Percentiles rank a stretch among this genome's conserved stretches.
phyloP scores from a whole-genome alignment of 495 filamentous ascomycete genomes.

The Xylaria palmicola region DNA sequence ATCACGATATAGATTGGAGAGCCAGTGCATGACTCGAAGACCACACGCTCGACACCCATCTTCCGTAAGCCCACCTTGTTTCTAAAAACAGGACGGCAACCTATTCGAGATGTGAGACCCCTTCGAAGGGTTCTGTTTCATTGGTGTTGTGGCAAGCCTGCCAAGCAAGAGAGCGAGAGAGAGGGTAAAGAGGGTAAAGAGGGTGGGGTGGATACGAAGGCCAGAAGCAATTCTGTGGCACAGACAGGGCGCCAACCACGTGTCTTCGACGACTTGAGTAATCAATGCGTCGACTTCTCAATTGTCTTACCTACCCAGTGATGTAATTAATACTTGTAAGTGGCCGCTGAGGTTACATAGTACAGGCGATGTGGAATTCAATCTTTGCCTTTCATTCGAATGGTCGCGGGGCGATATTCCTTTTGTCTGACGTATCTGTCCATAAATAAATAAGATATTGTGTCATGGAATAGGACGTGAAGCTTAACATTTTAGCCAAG shows the following conservation, averaged over 20 bases:
- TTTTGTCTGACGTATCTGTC: not conserved
- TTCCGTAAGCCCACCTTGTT: not conserved
- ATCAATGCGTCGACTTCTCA: not conserved
- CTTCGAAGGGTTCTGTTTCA: not conserved
- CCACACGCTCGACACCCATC: not conserved
- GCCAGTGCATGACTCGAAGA: not conserved
- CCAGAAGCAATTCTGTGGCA: slow-evolving; percentile 8
- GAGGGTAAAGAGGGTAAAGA: not conserved
- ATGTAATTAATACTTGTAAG: not conserved
- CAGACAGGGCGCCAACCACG: slow-evolving; percentile 12
- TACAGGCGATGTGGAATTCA: not conserved
- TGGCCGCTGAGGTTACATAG: not conserved
- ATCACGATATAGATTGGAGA: not conserved
- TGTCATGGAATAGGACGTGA: not conserved
- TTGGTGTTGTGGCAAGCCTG: not conserved
- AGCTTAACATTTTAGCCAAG: not conserved
- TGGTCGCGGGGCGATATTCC: too few species aligned
- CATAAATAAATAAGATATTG: slow-evolving; percentile 3
- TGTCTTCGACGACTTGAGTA: not conserved
- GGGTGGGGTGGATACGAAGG: not conserved
- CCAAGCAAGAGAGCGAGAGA: not conserved
- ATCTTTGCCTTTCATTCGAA: not conserved
- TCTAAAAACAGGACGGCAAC: slow-evolving; percentile 10
- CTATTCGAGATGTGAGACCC: slow-evolving; percentile 4
- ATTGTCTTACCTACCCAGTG: slow-evolving; percentile 1